Percentiles rank a stretch among this genome's conserved stretches.
Evolutionary conservation across 202 grass and related monocot species (phyloP).

Genomic region (Brachypodium distachyon): DNA sequence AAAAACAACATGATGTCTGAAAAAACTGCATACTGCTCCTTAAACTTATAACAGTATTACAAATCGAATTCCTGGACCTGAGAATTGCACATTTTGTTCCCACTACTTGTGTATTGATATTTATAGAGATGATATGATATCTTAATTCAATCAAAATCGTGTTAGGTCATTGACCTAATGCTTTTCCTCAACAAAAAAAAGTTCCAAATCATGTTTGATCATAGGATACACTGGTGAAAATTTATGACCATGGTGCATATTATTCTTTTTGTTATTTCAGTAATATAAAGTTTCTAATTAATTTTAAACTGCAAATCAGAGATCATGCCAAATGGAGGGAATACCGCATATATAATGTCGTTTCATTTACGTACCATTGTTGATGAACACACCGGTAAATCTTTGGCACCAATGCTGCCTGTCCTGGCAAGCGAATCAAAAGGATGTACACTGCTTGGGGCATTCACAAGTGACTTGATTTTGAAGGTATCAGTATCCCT

Average conservation of each 20-base stretch:
- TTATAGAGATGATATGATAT: background rate
- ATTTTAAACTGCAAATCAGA: background rate
- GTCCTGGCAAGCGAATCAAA: slow-evolving; percentile 22
- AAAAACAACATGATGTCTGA: background rate
- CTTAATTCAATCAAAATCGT: background rate
- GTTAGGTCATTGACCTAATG: no score
- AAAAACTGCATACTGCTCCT: background rate
- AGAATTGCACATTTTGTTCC: background rate
- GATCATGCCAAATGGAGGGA: background rate
- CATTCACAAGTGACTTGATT: slow-evolving; percentile 19
- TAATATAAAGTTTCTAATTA: background rate
- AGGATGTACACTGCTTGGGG: slow-evolving; percentile 10
- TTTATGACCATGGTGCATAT: background rate
- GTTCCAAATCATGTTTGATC: background rate
- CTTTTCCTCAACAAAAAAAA: no score
- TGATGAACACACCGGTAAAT: slow-evolving; percentile 15
- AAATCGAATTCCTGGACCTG: background rate
- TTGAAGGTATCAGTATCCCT: slow-evolving; percentile 58
- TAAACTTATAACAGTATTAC: background rate
- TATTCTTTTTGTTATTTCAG: background rate
- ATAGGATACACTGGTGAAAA: background rate
- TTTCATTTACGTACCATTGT: slow-evolving; percentile 24
- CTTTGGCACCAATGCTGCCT: slow-evolving; percentile 18
- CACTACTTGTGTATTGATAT: background rate
- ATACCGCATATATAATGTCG: background rate